Evolutionary conservation across 495 filamentous ascomycete genomes (phyloP), one percentile per base, ranked within the genome.

Genomic region (Pseudevernia furfuracea): DNA sequence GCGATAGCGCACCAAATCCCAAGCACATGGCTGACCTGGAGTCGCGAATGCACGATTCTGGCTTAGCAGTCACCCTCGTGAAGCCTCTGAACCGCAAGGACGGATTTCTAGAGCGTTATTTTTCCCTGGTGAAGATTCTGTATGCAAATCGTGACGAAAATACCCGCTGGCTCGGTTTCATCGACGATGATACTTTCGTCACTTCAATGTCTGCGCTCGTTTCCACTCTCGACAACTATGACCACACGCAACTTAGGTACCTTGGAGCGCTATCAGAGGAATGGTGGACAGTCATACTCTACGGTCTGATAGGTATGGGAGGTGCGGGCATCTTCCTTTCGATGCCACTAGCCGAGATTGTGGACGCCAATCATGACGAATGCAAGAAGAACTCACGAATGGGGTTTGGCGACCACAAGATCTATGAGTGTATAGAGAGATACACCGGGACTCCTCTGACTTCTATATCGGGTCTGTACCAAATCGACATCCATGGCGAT

Each of bases 131-230:
- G 7, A 73, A 78, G 25, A 75, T 80, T 25, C 73, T 88, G 57
- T 75, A 81, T 44, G 67, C 76, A 10, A 68, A 79, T 62, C 66
- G 77, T 25, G 76, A 76, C 14, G 73, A 77, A 1, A 62, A 76
- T 2, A 86, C 84, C 1, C 72, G 74, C 41, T 89, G 86, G 85
- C 76, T 81, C 25, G 82, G 76, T 58, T 77, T 89, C 41, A 78
- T 88, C 41, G 86, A 89, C 71, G 87, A 89, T 72, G 87, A 89
- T 69, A 89, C 87, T 6, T 87, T 87, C 69, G 83, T 86, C 75
- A 74, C 79, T 0, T 81, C 78, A 32, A 77, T 85, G 72, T 59
- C 73, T 14, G 73, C 73, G 17, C 72, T 87, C 19, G 72, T 81
- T 4, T 63, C 75, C 2, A 78, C 75, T 30, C 72, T 87, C 4